Percentiles rank a stretch among this genome's conserved stretches.
Conservation (phyloP, 2,329 filamentous ascomycete species). For the Sporothrix protearum region DNA sequence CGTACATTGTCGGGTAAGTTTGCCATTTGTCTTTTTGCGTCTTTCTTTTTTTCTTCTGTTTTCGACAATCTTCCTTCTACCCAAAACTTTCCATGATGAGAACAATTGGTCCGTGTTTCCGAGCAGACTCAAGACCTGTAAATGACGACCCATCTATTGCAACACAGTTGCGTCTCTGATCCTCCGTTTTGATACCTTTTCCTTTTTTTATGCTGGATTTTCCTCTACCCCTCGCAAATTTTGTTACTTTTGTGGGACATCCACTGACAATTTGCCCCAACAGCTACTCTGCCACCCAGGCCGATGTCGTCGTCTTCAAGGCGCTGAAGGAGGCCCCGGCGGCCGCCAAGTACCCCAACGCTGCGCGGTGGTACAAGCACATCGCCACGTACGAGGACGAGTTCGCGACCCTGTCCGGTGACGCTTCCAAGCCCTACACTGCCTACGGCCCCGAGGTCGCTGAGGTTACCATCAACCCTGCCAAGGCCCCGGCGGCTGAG, state of each 20-base stretch:
- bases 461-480: conserved; percentile 77
- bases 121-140: conserved; percentile 78
- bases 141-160: conserved; percentile 59
- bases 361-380: conserved; percentile 98
- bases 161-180: conserved; percentile 69
- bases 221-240: not conserved
- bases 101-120: conserved; percentile 85
- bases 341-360: conserved; percentile 84
- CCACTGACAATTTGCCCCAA: not conserved
- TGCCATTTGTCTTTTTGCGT: not conserved
- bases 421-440: conserved; percentile 83
- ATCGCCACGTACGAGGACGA: conserved; percentile 88
- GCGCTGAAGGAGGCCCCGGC: conserved; percentile 72
- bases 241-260: not conserved
- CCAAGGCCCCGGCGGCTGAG: conserved; percentile 69
- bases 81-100: conserved; percentile 57
- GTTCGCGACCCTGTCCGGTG: conserved; percentile 85
- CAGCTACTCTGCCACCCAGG: conserved; percentile 72
- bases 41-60: not conserved
- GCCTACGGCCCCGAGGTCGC: conserved; percentile 82
- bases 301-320: conserved; percentile 95
- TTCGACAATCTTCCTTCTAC: conserved; percentile 27
- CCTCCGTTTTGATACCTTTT: not conserved
- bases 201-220: not conserved
- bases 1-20: conserved; percentile 76